Evolutionary conservation across 1,284 basidiomycete genomes (phyloP).

Genomic region (Fomitopsis pinicola): DNA sequence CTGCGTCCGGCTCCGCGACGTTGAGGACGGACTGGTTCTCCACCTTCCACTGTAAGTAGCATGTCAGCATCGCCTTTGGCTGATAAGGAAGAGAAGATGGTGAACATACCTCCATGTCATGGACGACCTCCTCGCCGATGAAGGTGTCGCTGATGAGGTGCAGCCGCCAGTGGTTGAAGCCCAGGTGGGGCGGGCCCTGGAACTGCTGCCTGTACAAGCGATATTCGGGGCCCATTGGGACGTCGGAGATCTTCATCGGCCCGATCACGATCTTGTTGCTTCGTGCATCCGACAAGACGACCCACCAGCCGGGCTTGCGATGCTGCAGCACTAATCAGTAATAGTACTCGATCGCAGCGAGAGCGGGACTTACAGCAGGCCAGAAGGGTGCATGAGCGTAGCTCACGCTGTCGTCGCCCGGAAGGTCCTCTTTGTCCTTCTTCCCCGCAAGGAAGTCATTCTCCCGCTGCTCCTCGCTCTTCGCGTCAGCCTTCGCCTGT

Average conservation of each 20-base stretch:
- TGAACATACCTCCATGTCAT: conserved; percentile 65
- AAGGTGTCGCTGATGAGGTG: conserved; percentile 86
- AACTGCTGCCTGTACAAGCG: conserved; percentile 90
- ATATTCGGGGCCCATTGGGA: conserved; percentile 72
- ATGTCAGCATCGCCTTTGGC: no score
- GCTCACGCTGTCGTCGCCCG: conserved; percentile 40
- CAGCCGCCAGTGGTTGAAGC: conserved; percentile 88
- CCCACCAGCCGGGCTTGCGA: conserved; percentile 88
- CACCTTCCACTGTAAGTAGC: conserved; percentile 64
- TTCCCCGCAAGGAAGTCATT: conserved; percentile 63
- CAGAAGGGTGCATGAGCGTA: conserved; percentile 89
- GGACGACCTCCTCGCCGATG: conserved; percentile 76
- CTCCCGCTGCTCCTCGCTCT: conserved; percentile 54
- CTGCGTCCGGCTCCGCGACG: conserved; percentile 57
- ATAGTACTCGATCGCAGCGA: background rate
- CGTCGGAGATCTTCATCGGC: conserved; percentile 79
- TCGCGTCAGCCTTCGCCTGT: conserved; percentile 31
- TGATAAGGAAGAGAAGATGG: background rate
- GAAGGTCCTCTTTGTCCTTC: conserved; percentile 59
- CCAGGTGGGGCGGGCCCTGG: conserved; percentile 87
- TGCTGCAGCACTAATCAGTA: conserved; percentile 39
- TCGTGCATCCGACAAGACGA: conserved; percentile 90
- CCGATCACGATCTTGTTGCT: conserved; percentile 88
- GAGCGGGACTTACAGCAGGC: conserved; percentile 61
- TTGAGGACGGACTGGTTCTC: conserved; percentile 63